Percentiles rank a stretch among this genome's conserved stretches.
Evolutionary conservation across 805 yeast species (phyloP).

Genomic region (Wickerhamomyces sydowiorum): DNA sequence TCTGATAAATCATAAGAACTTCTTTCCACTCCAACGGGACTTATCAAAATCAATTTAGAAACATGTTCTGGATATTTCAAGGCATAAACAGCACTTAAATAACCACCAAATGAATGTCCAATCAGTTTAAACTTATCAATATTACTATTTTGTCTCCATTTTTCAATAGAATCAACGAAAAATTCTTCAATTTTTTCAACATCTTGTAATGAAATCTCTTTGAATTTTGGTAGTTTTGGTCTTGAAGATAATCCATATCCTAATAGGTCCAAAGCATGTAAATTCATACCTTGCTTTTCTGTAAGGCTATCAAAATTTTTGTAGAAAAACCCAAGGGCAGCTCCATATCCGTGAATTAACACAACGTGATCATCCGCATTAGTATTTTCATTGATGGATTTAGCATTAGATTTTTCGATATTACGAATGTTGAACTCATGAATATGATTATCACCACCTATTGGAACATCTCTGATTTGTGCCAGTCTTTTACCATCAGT

Average conservation of each 20-base stretch:
- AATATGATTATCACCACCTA: conserved; percentile 45
- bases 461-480: conserved; percentile 45
- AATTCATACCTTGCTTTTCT: conserved; percentile 43
- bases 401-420: conserved; percentile 21
- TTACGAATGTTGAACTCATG: conserved; percentile 69
- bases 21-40: conserved; percentile 73
- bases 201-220: conserved; percentile 20
- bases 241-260: conserved; percentile 63
- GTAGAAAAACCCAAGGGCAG: conserved; percentile 71
- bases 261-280: conserved; percentile 56
- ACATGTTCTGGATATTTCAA: conserved; percentile 48
- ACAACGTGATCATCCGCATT: conserved; percentile 45
- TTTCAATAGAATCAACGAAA: conserved; percentile 45
- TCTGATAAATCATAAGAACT: conserved; percentile 29
- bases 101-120: conserved; percentile 73
- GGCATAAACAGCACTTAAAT: conserved; percentile 55
- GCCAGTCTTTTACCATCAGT: conserved; percentile 43
- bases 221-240: conserved; percentile 29
- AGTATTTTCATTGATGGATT: conserved; percentile 2
- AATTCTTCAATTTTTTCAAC: conserved; percentile 26
- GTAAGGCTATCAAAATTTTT: conserved; percentile 53
- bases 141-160: conserved; percentile 45
- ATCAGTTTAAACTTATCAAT: conserved; percentile 50
- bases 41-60: conserved; percentile 46
- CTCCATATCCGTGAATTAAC: conserved; percentile 81